Percentiles rank a stretch among this genome's conserved stretches.
Evolutionary conservation across 768 basidiomycete genomes (phyloP).

Genomic region (Kwoniella pini): DNA sequence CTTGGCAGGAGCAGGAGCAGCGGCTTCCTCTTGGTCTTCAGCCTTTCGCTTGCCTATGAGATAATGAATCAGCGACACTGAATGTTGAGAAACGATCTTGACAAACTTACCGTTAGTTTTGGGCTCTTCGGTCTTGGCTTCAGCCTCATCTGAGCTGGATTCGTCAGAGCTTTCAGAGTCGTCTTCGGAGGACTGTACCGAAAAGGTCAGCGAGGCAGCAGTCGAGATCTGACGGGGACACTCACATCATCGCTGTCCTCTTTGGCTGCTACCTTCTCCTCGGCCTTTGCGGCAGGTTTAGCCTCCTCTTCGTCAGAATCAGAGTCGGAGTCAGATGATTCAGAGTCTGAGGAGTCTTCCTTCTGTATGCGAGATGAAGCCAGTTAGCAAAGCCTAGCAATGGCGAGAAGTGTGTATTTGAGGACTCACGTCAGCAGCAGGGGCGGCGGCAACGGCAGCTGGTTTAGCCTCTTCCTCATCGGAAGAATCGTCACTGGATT

Average conservation of each 20-base stretch:
- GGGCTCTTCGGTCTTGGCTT: constrained; percentile 31
- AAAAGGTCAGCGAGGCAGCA: neutral
- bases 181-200: constrained; percentile 18
- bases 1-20: constrained; percentile 73
- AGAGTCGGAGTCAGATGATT: constrained; percentile 50
- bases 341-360: constrained; percentile 42
- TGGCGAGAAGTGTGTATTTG: neutral
- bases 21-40: constrained; percentile 63
- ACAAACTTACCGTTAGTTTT: constrained; percentile 22
- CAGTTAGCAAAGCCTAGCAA: neutral
- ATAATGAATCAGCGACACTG: constrained; percentile 9
- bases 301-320: constrained; percentile 57
- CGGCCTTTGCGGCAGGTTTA: constrained; percentile 33
- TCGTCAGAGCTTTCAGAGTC: constrained; percentile 34
- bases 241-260: constrained; percentile 26
- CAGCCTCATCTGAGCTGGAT: constrained; percentile 31
- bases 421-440: constrained; percentile 35
- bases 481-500: constrained; percentile 25
- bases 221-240: neutral
- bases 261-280: constrained; percentile 24
- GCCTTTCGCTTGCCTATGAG: constrained; percentile 81
- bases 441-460: constrained; percentile 34
- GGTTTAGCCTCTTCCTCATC: constrained; percentile 51
- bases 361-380: neutral
- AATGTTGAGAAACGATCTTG: too few relatives aligned